Base-by-base conservation (phyloP, 345 rosid genomes). In the Lepidium africanum region DNA sequence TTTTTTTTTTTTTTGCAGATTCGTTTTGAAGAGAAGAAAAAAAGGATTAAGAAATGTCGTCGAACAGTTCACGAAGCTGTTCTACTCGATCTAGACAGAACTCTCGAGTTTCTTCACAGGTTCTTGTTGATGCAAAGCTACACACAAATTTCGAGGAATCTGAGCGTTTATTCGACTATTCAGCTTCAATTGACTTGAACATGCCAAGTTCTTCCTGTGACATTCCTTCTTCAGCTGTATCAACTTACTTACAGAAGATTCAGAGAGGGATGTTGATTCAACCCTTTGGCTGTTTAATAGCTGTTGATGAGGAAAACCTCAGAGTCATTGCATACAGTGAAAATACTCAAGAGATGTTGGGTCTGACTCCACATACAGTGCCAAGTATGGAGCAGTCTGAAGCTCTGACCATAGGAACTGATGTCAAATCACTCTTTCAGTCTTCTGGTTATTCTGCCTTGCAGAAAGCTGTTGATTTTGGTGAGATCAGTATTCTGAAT, bases 271-370 rank as follows among this genome's bases (percentile, higher is more conserved):
- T 64, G 61, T 76, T 85, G 41, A 84, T 91, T 68, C 96, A 86
- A 70, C 88, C 93, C 23, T 88, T 84, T 63, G 97, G 97, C 27
- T 91, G 96, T 68, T 52, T 91, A 75, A 77, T 91, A 53, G 93
- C 87, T 7, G 85, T 91, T 0, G 89, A 91, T 64, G 86, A 82
- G 72, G 76, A 84, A 71, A 84, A 33, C 72, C 83, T 84, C 52
- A 79, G 48, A 32, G 82, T 91, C 12, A 64, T 91, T 57, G 91
- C 91, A 9, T 86, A 75, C 60, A 86, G 96, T 12, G 93, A 86
- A 71, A 91, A 91, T 67, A 83, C 91, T 19, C 87, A 80, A 2
- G 93, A 91, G 55, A 81, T 91, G 91, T 71, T 91, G 68, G 93
- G 85, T 55, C 65, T 88, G 81, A 82, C 72, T 41, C 84, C 91